Evolutionary conservation across 2,329 filamentous ascomycete genomes (phyloP).

Genomic region (Aspergillus alliaceus): DNA sequence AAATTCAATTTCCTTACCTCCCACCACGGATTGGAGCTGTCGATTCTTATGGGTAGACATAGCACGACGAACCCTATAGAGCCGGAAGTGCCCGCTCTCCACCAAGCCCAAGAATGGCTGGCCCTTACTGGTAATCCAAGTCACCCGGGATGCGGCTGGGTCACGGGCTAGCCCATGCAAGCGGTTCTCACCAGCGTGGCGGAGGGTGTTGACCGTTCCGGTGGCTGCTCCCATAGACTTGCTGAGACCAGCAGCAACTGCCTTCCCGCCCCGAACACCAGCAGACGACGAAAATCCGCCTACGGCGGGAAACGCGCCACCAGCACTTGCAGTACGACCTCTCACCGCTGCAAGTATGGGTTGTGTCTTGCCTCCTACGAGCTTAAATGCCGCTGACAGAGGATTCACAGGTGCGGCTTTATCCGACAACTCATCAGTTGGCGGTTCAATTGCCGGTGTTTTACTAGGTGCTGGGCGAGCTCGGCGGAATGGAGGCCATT

Average conservation of each 20-base stretch:
- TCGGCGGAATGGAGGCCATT: constrained; percentile 73
- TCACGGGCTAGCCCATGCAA: constrained; percentile 43
- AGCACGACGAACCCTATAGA: constrained; percentile 44
- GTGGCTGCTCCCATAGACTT: constrained; percentile 51
- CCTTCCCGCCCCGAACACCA: constrained; percentile 47
- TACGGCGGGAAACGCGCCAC: constrained; percentile 44
- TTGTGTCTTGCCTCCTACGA: constrained; percentile 60
- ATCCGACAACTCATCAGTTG: constrained; percentile 51
- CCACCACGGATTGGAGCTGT: constrained; percentile 54
- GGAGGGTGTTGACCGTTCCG: constrained; percentile 49
- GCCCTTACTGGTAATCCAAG: constrained; percentile 47
- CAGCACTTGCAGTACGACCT: constrained; percentile 49
- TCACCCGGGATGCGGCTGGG: constrained; percentile 43
- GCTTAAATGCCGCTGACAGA: constrained; percentile 69
- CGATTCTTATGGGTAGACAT: constrained; percentile 55
- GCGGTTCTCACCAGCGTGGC: constrained; percentile 50
- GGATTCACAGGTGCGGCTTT: constrained; percentile 41
- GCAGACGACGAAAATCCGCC: constrained; percentile 48
- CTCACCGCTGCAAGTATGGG: constrained; percentile 68
- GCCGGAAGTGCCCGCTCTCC: constrained; percentile 45
- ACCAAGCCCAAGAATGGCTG: constrained; percentile 45
- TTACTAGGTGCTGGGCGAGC: constrained; percentile 44
- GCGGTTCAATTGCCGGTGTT: constrained; percentile 43
- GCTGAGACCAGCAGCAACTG: constrained; percentile 50
- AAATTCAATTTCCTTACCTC: constrained; percentile 65